Evolutionary conservation across 2,329 filamentous ascomycete species (phyloP), one percentile per base, ranked within the genome.

Genomic region (Apiospora aurea): DNA sequence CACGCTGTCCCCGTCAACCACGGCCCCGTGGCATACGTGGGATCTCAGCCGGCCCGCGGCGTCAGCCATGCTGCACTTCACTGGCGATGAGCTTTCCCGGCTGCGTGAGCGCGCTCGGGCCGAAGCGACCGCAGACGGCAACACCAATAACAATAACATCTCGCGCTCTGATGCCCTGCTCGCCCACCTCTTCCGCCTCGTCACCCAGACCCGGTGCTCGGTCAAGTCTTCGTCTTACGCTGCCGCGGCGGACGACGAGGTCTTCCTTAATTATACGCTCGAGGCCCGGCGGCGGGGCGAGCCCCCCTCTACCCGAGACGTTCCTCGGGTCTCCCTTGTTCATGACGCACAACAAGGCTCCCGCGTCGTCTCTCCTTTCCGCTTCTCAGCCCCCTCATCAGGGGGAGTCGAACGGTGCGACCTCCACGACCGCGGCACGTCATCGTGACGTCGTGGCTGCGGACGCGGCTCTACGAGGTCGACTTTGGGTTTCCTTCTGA

Each of bases 311-410:
- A 0, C 80, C 82, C 1, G 80, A 83, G 10, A 76, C 71, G 1
- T 87, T 85, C 66, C 75, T 84, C 21, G 85, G 86, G 0, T 86
- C 85, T 57, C 85, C 85, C 7, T 77, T 86, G 1, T 76, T 85
- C 4, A 68, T 85, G 26, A 79, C 79, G 1, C 77, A 86, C 51
- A 76, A 85, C 26, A 71, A 71, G 5, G 71, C 70, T 8, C 69
- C 72, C 6, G 46, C 51, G 16, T 47, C 53, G 2, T 38, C 53
- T 38, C 1, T 61, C 7, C 14, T 57, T 5, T 16, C 8, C 8
- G 21, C 53, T 16, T 11, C 24, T 21, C 6, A 3, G 11, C 2
- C 5, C 14, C 18, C 26, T 14, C 51, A 18, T 47, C 44, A 21
- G 43, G 43, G 43, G 11, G 0, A 5, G 21, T 18, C 6, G 49